A percentile compares a stretch with the other conserved stretches of the same genome.
Conservation (phyloP, 2,329 filamentous ascomycete genomes). For the Neoascochyta sp. region DNA sequence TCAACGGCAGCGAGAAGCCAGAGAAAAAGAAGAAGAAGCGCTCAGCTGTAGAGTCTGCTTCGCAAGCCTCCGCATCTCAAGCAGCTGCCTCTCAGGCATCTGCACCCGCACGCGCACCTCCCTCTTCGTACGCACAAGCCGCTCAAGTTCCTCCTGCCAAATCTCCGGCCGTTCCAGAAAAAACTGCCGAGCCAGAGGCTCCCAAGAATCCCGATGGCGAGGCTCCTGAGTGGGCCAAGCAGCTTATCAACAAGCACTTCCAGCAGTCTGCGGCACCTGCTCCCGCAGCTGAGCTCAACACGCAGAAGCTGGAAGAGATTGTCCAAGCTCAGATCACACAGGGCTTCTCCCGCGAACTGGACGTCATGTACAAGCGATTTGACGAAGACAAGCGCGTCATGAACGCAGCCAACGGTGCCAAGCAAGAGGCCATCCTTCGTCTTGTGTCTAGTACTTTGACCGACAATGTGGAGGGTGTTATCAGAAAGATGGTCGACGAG, state of each 20-base stretch:
- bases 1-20: constrained; percentile 40
- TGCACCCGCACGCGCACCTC: constrained; percentile 19
- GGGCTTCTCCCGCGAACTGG: constrained; percentile 47
- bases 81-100: too few species aligned
- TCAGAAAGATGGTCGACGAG: constrained; percentile 70
- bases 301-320: constrained; percentile 52
- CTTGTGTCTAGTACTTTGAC: constrained; percentile 65
- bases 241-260: constrained; percentile 30
- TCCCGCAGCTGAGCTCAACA: constrained; percentile 37
- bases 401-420: constrained; percentile 60
- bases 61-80: constrained; percentile 42
- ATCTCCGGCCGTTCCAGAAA: constrained; percentile 26
- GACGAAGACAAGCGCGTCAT: constrained; percentile 66
- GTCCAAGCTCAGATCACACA: constrained; percentile 50
- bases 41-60: constrained; percentile 44
- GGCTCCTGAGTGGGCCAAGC: constrained; percentile 38
- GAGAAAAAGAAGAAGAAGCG: constrained; percentile 68
- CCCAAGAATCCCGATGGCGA: constrained; percentile 22
- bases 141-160: constrained; percentile 33
- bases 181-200: constrained; percentile 11
- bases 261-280: constrained; percentile 14
- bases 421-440: constrained; percentile 66
- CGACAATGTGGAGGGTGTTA: constrained; percentile 70
- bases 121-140: constrained; percentile 43
- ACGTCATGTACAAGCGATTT: constrained; percentile 57